A percentile compares a stretch with the other conserved stretches of the same genome.
Conservation (phyloP, 495 filamentous ascomycete species). For the Neurospora terricola region DNA sequence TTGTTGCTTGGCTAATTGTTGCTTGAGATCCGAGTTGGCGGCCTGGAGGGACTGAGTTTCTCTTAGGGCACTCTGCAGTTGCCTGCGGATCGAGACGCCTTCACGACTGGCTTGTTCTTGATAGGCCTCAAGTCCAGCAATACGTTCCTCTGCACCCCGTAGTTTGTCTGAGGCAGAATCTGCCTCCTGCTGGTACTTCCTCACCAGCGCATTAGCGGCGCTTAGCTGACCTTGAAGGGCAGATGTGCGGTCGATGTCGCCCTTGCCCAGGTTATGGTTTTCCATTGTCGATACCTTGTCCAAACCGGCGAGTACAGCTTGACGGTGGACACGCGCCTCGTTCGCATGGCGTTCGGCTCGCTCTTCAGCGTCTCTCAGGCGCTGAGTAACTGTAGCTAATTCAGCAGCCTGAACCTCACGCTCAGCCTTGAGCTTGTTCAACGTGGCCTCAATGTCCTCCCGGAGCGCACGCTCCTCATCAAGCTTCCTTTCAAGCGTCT, state of each 20-base stretch:
- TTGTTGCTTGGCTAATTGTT: conserved; percentile 69
- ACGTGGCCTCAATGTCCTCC: conserved; percentile 68
- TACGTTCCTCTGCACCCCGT: conserved; percentile 85
- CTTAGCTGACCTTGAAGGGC: conserved; percentile 73
- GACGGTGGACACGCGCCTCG: conserved; percentile 78
- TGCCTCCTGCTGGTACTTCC: conserved; percentile 82
- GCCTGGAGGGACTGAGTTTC: conserved; percentile 69
- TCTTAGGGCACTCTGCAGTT: conserved; percentile 71
- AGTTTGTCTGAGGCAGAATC: conserved; percentile 81
- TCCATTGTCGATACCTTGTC: conserved; percentile 55
- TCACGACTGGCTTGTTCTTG: conserved; percentile 95
- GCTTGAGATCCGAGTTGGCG: conserved; percentile 66
- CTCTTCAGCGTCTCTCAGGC: conserved; percentile 80
- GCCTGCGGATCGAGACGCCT: conserved; percentile 75
- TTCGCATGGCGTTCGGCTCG: conserved; percentile 77
- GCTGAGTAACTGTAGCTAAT: conserved; percentile 61
- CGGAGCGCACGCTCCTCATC: conserved; percentile 73
- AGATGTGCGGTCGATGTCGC: conserved; percentile 63
- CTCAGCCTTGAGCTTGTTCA: conserved; percentile 69
- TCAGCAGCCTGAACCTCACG: conserved; percentile 78
- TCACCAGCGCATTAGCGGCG: conserved; percentile 66
- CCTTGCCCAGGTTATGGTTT: conserved; percentile 37
- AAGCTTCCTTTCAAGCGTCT: conserved; percentile 67
- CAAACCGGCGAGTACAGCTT: conserved; percentile 74
- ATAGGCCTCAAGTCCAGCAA: conserved; percentile 90